Evolutionary conservation across 805 yeast species (phyloP).

Genomic region (Ogataea saltuana): DNA sequence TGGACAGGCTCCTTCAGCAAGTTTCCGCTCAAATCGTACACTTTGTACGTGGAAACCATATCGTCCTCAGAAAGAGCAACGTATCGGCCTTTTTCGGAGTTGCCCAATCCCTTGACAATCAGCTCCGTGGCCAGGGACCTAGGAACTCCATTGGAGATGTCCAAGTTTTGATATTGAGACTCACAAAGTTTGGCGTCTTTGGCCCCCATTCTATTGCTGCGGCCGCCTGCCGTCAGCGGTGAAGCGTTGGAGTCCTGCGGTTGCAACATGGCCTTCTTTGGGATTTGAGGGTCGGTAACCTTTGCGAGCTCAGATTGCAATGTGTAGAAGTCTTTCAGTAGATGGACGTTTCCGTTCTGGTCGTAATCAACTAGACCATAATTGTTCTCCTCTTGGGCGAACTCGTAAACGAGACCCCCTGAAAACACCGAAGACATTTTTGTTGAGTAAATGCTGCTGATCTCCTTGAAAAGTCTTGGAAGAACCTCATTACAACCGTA

Average conservation of each 20-base stretch:
- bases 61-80: conserved; percentile 47
- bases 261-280: conserved; percentile 24
- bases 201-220: conserved; percentile 15
- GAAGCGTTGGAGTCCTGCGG: conserved; percentile 17
- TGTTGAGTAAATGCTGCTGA: conserved; percentile 63
- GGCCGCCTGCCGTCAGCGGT: conserved; percentile 26
- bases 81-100: conserved; percentile 47
- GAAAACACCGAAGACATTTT: conserved; percentile 76
- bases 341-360: conserved; percentile 42
- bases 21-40: conserved; percentile 47
- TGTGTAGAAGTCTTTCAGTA: conserved; percentile 45
- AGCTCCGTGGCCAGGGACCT: conserved; percentile 42
- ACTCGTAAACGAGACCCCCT: conserved; percentile 86
- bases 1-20: conserved; percentile 21
- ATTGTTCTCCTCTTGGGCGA: conserved; percentile 73
- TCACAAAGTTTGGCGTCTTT: conserved; percentile 36
- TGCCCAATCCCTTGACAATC: conserved; percentile 51
- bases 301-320: conserved; percentile 46
- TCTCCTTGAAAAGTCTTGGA: conserved; percentile 81
- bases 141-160: conserved; percentile 47
- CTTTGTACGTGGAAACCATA: conserved; percentile 42
- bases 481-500: conserved; percentile 84
- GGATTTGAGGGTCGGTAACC: conserved; percentile 30
- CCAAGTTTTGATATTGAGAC: conserved; percentile 43
- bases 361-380: conserved; percentile 68